Percentiles rank a stretch among this genome's conserved stretches.
phyloP scores from a whole-genome alignment of 1,284 basidiomycete genomes.

The Microbotryomycetes sp. region DNA sequence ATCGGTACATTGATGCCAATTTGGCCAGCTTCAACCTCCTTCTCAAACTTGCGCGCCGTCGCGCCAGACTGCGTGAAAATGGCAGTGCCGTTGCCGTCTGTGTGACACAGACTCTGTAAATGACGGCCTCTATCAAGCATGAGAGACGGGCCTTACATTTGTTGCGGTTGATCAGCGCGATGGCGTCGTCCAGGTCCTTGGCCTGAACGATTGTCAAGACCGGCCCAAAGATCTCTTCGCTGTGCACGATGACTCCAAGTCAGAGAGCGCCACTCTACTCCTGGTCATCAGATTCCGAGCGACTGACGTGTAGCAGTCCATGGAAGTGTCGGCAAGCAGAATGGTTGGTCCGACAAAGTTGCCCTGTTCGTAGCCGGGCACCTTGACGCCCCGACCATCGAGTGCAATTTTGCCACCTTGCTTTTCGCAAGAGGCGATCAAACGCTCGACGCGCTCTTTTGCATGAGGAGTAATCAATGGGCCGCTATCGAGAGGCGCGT shows the following conservation, averaged over 20 bases:
- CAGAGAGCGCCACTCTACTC: constrained; percentile 10
- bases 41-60: constrained; percentile 88
- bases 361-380: constrained; percentile 73
- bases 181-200: constrained; percentile 82
- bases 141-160: constrained; percentile 50
- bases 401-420: constrained; percentile 84
- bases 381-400: constrained; percentile 67
- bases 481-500: constrained; percentile 54
- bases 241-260: constrained; percentile 37
- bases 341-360: constrained; percentile 96
- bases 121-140: too few species aligned
- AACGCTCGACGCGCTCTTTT: constrained; percentile 64
- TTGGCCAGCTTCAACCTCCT: constrained; percentile 81
- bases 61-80: constrained; percentile 97
- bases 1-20: constrained; percentile 78
- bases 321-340: constrained; percentile 69
- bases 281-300: too few species aligned
- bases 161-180: constrained; percentile 82
- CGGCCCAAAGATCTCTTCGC: constrained; percentile 93
- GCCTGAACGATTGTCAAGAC: constrained; percentile 73
- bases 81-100: constrained; percentile 75
- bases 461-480: constrained; percentile 88
- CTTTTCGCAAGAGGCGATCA: constrained; percentile 72
- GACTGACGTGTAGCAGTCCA: constrained; percentile 77
- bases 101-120: neutral